Conservation (phyloP, 805 yeast genomes). For the Wickerhamiella alocasiicola region DNA sequence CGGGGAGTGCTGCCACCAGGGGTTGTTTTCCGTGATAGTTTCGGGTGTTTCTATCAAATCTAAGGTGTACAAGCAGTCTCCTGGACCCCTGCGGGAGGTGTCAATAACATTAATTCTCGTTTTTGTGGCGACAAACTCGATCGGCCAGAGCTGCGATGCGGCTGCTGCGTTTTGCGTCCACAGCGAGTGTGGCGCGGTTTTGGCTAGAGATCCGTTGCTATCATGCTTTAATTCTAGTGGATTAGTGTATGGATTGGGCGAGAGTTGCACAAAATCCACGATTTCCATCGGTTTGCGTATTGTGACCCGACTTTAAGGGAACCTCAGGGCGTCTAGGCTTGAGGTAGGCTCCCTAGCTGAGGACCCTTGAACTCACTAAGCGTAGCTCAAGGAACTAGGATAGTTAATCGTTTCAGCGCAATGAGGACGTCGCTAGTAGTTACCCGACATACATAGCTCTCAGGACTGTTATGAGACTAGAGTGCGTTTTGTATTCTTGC, state of each 20-base stretch:
- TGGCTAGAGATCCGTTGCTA: not conserved
- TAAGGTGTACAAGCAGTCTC: not conserved
- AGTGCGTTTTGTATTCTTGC: too few relatives aligned
- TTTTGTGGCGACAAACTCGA: constrained; percentile 6
- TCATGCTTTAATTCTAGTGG: not conserved
- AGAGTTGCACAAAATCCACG: not conserved
- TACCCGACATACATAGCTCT: too few relatives aligned
- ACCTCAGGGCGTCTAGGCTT: too few relatives aligned
- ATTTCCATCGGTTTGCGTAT: too few relatives aligned
- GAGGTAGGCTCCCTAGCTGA: too few relatives aligned
- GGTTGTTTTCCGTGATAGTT: not conserved
- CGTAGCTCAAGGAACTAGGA: too few relatives aligned
- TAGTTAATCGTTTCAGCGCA: too few relatives aligned
- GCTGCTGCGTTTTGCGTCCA: constrained; percentile 6
- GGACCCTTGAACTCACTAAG: too few relatives aligned
- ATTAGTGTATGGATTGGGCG: not conserved
- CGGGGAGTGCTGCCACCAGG: constrained; percentile 6
- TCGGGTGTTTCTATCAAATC: constrained; percentile 1
- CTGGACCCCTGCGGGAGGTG: not conserved
- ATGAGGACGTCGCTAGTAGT: too few relatives aligned
- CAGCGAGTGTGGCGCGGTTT: not conserved
- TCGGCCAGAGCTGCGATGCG: constrained; percentile 5
- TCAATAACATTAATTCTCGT: not conserved
- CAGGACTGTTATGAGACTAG: too few relatives aligned
- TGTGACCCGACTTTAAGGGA: too few relatives aligned